These are phyloP conservation scores for Arabidopsis hybrid DNA, from an alignment of 441 rosid species.

Conservation along the genomic window DNA sequence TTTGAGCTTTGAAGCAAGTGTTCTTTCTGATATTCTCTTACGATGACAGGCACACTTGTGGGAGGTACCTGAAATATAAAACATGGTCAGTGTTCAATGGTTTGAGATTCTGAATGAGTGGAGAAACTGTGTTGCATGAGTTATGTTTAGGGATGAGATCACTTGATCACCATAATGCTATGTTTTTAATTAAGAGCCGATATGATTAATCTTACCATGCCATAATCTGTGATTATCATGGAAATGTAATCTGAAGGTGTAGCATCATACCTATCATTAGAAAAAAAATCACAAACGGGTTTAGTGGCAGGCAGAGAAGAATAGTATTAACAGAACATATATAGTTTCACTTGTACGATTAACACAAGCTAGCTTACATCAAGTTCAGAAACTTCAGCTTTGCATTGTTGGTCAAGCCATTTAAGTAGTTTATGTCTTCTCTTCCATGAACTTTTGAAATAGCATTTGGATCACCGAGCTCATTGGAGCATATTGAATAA, in stretches of 20 bases:
- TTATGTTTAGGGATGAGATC: too few species aligned
- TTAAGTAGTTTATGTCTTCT: conserved; percentile 65
- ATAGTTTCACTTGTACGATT: not conserved
- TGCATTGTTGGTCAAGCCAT: conserved; percentile 58
- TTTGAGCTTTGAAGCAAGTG: conserved; percentile 50
- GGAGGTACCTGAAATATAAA: conserved; percentile 71
- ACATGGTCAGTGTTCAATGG: not conserved
- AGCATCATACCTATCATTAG: conserved; percentile 78
- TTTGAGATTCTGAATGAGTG: not conserved
- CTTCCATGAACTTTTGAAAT: conserved; percentile 75
- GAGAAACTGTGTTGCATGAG: not conserved
- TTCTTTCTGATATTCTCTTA: conserved; percentile 80
- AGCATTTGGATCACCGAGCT: conserved; percentile 92
- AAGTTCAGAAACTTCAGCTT: conserved; percentile 83
- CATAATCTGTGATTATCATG: conserved; percentile 92
- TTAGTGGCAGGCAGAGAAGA: conserved; percentile 26
- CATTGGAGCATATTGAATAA: conserved; percentile 88
- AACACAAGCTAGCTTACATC: conserved; percentile 56
- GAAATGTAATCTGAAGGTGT: conserved; percentile 93
- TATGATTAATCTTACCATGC: conserved; percentile 73
- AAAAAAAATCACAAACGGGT: conserved; percentile 10
- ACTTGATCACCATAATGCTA: not conserved
- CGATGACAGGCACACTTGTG: conserved; percentile 95
- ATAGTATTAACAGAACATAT: conserved; percentile 6
- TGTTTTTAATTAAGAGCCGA: not conserved